Percentiles rank a stretch among this genome's conserved stretches.
These are phyloP conservation scores for Xylariales sp. DNA, from an alignment of 2,329 filamentous ascomycete genomes.

Conservation along the genomic window DNA sequence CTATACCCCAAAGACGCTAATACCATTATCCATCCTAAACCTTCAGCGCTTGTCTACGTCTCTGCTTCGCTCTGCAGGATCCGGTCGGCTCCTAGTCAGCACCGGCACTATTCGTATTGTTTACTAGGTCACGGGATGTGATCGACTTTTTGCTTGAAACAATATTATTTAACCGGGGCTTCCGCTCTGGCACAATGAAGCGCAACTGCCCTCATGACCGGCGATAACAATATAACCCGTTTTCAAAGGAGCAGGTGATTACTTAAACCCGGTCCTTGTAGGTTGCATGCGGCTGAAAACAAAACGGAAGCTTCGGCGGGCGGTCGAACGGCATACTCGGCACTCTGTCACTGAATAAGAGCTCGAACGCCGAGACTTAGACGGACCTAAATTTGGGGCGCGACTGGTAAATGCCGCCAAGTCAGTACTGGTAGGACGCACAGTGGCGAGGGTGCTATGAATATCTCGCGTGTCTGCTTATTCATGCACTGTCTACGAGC, in stretches of 20 bases:
- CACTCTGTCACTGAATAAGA: slow-evolving; percentile 7
- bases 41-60: slow-evolving; percentile 21
- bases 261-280: slow-evolving; percentile 25
- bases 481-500: not conserved
- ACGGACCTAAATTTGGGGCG: slow-evolving; percentile 9
- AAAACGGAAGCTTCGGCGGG: slow-evolving; percentile 28
- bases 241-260: slow-evolving; percentile 14
- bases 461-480: slow-evolving; percentile 5
- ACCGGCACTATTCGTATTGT: not conserved
- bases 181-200: not conserved
- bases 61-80: slow-evolving; percentile 3
- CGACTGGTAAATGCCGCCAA: slow-evolving; percentile 3
- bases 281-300: slow-evolving; percentile 30
- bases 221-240: slow-evolving; percentile 10
- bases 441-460: not conserved
- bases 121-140: not conserved
- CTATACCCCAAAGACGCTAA: slow-evolving; percentile 9
- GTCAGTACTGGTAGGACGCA: slow-evolving; percentile 1
- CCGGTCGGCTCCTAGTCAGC: not conserved
- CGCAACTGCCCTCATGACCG: slow-evolving; percentile 7
- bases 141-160: not conserved
- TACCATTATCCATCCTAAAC: not conserved
- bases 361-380: slow-evolving; percentile 16
- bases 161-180: slow-evolving; percentile 8
- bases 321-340: slow-evolving; percentile 26